Base-by-base conservation (phyloP, 2,329 filamentous ascomycete genomes). In the Aspergillus udagawae region DNA sequence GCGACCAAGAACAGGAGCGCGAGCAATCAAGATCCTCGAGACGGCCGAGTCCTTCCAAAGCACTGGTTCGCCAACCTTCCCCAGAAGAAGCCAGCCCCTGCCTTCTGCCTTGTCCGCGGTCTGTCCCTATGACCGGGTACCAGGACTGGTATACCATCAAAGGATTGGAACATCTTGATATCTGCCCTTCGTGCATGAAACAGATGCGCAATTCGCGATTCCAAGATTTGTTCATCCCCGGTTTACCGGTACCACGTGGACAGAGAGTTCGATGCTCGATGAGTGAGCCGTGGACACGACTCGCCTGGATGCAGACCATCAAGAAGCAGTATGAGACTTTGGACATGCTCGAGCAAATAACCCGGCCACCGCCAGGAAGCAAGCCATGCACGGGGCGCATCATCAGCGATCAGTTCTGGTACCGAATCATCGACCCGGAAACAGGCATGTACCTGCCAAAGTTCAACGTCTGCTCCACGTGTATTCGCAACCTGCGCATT, bases 121-220 rank as follows among this genome's bases (percentile, higher is more conserved):
- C 82, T 42, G 76, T 81, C 4, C 83, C 84, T 10, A 82, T 85
- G 12, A 77, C 82, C 9, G 86, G 86, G 1, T 82, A 86, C 59
- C 79, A 87, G 60, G 91, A 94, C 67, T 97, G 92, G 90, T 86
- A 92, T 60, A 92, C 88, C 0, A 79, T 97, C 4, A 84, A 85
- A 3, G 84, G 85, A 14, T 83, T 86, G 59, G 82, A 86, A 12
- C 83, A 84, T 58, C 89, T 97, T 64, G 85, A 90, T 60, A 88
- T 97, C 49, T 97, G 93, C 65, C 90, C 91, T 0, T 84, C 83
- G 12, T 97, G 93, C 75, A 91, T 90, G 70, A 80, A 82, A 2
- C 81, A 82, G 5, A 83, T 91, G 8, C 91, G 93, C 63, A 81
- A 83, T 25, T 89, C 90, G 0, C 80, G 83, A 21, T 95, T 90